Percentiles rank a stretch among this genome's conserved stretches.
These are phyloP conservation scores for Stentor roeselii DNA, from an alignment of 73 alveolate species.

Conservation along the genomic window DNA sequence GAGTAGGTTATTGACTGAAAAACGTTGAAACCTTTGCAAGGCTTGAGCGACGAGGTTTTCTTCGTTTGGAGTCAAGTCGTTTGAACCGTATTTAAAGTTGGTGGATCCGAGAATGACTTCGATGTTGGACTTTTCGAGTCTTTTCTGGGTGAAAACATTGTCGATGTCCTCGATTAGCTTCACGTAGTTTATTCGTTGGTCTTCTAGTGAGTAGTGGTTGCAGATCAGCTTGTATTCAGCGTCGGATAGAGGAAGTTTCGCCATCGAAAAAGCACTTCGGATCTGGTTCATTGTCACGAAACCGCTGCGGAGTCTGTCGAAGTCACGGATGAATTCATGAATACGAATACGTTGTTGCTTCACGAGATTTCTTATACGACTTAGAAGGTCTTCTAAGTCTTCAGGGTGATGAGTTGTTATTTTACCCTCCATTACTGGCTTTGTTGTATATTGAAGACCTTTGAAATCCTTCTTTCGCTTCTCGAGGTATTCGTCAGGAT, in stretches of 20 bases:
- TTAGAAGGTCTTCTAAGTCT: conserved; percentile 84
- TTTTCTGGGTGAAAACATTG: conserved; percentile 81
- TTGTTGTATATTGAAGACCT: conserved; percentile 14
- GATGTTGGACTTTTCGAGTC: conserved; percentile 76
- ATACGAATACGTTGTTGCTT: conserved; percentile 78
- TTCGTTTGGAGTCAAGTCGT: conserved; percentile 58
- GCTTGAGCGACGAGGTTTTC: conserved; percentile 61
- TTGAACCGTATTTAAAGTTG: conserved; percentile 70
- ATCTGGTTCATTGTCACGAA: conserved; percentile 77
- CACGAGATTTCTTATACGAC: conserved; percentile 70
- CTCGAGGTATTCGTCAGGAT: conserved; percentile 38
- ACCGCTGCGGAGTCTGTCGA: conserved; percentile 91
- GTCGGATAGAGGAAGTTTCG: conserved; percentile 75
- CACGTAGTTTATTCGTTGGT: conserved; percentile 76
- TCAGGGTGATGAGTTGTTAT: conserved; percentile 56
- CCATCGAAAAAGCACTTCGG: conserved; percentile 90
- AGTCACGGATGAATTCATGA: conserved; percentile 92
- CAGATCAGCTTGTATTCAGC: conserved; percentile 76
- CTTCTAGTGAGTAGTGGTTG: conserved; percentile 55
- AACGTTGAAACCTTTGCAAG: conserved; percentile 46
- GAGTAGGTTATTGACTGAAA: conserved; percentile 67
- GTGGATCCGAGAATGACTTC: conserved; percentile 64
- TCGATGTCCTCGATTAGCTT: conserved; percentile 86
- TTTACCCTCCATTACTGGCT: conserved; percentile 13
- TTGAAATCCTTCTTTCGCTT: conserved; percentile 30